Evolutionary conservation across 176 grass and related monocot species (phyloP).

Genomic region (Oryza rufipogon): DNA sequence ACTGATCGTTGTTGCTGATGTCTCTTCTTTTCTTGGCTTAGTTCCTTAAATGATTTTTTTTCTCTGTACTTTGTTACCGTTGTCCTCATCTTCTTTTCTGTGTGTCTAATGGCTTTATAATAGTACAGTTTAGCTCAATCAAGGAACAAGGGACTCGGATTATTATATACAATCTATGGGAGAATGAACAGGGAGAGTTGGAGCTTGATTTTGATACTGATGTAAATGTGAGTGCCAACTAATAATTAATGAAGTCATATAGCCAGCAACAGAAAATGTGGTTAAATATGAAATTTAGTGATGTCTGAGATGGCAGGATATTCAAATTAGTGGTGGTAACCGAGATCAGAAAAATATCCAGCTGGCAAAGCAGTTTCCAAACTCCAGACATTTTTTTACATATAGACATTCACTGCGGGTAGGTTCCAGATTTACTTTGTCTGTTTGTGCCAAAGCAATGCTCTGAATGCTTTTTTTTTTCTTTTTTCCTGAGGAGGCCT

Average conservation of each 20-base stretch:
- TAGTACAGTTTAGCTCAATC: conserved; percentile 77
- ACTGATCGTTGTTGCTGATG: too few species aligned
- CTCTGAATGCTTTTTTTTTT: too few species aligned
- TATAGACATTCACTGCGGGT: conserved; percentile 92
- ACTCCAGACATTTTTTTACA: conserved; percentile 82
- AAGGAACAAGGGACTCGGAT: conserved; percentile 89
- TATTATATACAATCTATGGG: conserved; percentile 98
- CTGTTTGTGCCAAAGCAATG: too few species aligned
- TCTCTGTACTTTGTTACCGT: too few species aligned
- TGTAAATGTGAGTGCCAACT: conserved; percentile 60
- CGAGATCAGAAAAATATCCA: conserved; percentile 87
- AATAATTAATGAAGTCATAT: conserved; percentile 21
- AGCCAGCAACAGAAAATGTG: not conserved
- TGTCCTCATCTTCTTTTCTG: not conserved
- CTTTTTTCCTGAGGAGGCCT: too few species aligned
- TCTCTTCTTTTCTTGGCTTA: not conserved
- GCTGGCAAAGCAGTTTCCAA: conserved; percentile 80
- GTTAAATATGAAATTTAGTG: conserved; percentile 28
- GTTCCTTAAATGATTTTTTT: not conserved
- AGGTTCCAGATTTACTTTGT: not conserved
- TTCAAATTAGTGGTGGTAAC: conserved; percentile 91
- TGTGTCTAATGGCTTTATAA: conserved; percentile 23
- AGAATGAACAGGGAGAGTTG: conserved; percentile 83
- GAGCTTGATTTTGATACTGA: conserved; percentile 96
- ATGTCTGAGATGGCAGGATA: conserved; percentile 72